Evolutionary conservation across 306 rosid genomes (phyloP).

Genomic region (Echinosophora koreensis): DNA sequence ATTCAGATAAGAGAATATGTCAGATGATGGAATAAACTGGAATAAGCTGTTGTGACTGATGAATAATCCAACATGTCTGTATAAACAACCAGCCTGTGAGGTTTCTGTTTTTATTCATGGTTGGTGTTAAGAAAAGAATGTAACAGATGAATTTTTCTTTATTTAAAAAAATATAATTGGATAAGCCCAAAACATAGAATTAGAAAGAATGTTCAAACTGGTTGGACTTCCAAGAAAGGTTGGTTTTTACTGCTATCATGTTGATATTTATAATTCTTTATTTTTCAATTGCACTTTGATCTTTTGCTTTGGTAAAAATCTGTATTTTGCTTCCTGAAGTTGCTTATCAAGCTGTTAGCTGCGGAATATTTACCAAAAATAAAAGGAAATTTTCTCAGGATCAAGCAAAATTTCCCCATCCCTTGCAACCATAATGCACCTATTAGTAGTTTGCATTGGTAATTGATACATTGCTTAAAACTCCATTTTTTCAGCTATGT

Average conservation of each 20-base stretch:
- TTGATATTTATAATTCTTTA: too few relatives aligned
- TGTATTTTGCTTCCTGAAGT: not conserved
- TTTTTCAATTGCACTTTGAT: not conserved
- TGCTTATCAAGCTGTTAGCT: not conserved
- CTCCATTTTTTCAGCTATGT: not conserved
- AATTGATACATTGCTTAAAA: not conserved
- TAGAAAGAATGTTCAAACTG: not conserved
- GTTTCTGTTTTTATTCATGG: not conserved
- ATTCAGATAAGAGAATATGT: not conserved
- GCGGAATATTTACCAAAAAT: not conserved
- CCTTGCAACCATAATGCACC: not conserved
- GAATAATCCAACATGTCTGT: not conserved
- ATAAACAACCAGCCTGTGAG: not conserved
- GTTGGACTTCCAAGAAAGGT: not conserved
- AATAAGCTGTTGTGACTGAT: not conserved
- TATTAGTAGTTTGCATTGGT: not conserved
- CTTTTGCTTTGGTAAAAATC: not conserved
- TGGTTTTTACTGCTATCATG: not conserved
- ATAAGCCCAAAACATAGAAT: not conserved
- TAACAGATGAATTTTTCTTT: not conserved
- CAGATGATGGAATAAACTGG: not conserved
- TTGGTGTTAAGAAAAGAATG: conserved; percentile 10
- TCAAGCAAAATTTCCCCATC: not conserved
- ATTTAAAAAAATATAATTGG: not conserved
- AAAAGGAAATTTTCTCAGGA: not conserved